A percentile compares a stretch with the other conserved stretches of the same genome.
Evolutionary conservation across 192 early-diverging fungal genomes (phyloP).

Genomic region (Linderina pennispora): DNA sequence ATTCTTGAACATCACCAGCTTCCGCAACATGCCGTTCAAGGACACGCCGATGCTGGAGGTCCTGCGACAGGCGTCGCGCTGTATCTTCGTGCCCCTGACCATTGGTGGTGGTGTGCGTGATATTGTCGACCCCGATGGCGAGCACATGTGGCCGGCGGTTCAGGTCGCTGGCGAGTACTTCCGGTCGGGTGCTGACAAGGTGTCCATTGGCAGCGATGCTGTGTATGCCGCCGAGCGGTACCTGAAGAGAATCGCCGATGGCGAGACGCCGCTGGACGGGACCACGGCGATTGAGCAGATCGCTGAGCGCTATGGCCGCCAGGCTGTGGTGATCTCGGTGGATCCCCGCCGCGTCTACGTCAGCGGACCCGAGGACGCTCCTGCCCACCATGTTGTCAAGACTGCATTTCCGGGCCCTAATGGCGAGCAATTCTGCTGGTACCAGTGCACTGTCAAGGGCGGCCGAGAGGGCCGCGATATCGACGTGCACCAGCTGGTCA

Average conservation of each 20-base stretch:
- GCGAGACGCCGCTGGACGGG: constrained; percentile 48
- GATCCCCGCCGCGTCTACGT: constrained; percentile 96
- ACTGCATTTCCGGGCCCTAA: constrained; percentile 76
- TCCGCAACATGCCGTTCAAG: constrained; percentile 81
- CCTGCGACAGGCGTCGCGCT: constrained; percentile 73
- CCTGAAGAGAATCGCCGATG: constrained; percentile 46
- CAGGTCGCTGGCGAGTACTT: constrained; percentile 99
- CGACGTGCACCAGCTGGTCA: constrained; percentile 88
- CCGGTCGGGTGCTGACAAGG: constrained; percentile 98
- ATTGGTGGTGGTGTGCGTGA: constrained; percentile 99
- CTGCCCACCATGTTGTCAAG: constrained; percentile 68
- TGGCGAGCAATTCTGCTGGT: constrained; percentile 96
- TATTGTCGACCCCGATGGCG: constrained; percentile 78
- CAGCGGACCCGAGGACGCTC: constrained; percentile 53
- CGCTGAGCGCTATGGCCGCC: constrained; percentile 87
- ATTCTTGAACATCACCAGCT: constrained; percentile 98
- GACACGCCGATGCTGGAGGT: constrained; percentile 98
- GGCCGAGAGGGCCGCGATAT: constrained; percentile 93
- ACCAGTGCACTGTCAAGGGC: constrained; percentile 98
- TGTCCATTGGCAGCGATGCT: constrained; percentile 99
- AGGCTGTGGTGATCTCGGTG: constrained; percentile 98
- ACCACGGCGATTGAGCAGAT: constrained; percentile 93
- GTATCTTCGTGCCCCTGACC: constrained; percentile 98
- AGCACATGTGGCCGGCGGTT: constrained; percentile 67
- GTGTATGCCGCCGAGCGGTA: constrained; percentile 94